Evolutionary conservation across 2,329 filamentous ascomycete genomes (phyloP), one percentile per base, ranked within the genome.

Genomic region (Tolypocladium ophioglossoides): DNA sequence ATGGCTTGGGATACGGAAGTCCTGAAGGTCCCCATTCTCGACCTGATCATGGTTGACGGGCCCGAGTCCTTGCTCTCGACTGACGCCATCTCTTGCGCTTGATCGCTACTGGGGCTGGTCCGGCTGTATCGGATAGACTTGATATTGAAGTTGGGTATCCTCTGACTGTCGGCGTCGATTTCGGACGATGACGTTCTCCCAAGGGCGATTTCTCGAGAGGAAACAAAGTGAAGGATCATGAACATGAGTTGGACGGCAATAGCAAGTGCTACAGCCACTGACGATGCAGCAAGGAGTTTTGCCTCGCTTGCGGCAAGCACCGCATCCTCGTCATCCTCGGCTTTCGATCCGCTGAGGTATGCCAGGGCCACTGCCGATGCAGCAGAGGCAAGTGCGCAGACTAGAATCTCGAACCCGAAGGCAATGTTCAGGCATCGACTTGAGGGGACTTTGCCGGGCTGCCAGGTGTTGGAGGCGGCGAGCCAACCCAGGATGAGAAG

Each of bases 41-140:
- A 61, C 47, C 62, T 62, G 50, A 58, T 57, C 20, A 61, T 58
- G 47, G 72, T 73, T 1, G 78, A 77, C 6, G 71, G 70, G 0
- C 75, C 74, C 4, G 75, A 74, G 10, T 69, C 74, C 38, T 62
- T 66, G 6, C 67, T 71, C 8, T 70, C 70, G 38, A 68, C 65
- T 5, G 71, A 72, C 27, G 62, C 58, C 54, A 65, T 65, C 40
- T 68, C 66, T 16, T 66, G 67, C 11, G 62, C 55, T 22, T 68
- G 66, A 11, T 65, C 63, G 39, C 65, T 61, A 3, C 62, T 63
- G 10, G 70, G 68, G 34, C 66, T 64, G 0, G 77, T 76, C 57
- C 74, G 67, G 62, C 75, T 72, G 61, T 82, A 82, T 2, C 73
- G 76, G 22, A 82, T 71, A 5, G 78, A 70, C 65, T 82, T 82